Evolutionary conservation across 768 basidiomycete species (phyloP).

Genomic region (Naematelia encephala): DNA sequence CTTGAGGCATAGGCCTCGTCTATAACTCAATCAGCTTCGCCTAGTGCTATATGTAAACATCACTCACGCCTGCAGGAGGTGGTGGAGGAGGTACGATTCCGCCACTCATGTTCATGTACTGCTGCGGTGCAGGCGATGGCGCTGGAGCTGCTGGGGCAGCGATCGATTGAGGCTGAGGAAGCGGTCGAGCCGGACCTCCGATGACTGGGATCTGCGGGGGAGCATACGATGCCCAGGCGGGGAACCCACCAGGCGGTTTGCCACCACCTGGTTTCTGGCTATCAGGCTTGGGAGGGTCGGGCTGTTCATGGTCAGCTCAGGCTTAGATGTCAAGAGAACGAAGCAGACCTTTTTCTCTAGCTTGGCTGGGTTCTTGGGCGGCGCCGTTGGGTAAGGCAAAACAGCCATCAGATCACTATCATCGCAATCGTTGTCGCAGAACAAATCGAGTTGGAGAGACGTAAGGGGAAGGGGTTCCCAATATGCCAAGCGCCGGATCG

Average conservation of each 20-base stretch:
- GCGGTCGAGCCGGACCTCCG: slow-evolving; percentile 25
- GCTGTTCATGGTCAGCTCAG: not conserved
- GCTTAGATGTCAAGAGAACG: not conserved
- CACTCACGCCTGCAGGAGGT: not conserved
- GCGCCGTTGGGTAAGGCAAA: slow-evolving; percentile 38
- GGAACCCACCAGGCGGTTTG: slow-evolving; percentile 27
- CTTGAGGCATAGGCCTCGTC: not conserved
- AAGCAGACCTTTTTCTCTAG: slow-evolving; percentile 24
- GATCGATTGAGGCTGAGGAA: slow-evolving; percentile 5
- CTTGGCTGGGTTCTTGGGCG: slow-evolving; percentile 33
- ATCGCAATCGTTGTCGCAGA: not conserved
- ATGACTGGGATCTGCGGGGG: slow-evolving; percentile 20
- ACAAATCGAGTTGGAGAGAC: not conserved
- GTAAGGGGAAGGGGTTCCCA: not conserved
- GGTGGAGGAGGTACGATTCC: slow-evolving; percentile 6
- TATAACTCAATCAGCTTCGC: not conserved
- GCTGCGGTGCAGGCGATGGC: slow-evolving; percentile 2
- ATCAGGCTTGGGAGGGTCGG: slow-evolving; percentile 2
- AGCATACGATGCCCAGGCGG: slow-evolving; percentile 34
- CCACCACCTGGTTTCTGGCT: not conserved
- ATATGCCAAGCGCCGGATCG: not conserved
- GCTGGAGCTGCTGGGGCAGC: slow-evolving; percentile 7
- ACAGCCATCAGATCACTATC: slow-evolving; percentile 44
- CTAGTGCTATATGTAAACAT: not conserved
- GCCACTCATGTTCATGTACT: slow-evolving; percentile 7